A percentile compares a stretch with the other conserved stretches of the same genome.
Evolutionary conservation across 2,329 filamentous ascomycete genomes (phyloP).

Genomic region (Grosmannia clavigera): DNA sequence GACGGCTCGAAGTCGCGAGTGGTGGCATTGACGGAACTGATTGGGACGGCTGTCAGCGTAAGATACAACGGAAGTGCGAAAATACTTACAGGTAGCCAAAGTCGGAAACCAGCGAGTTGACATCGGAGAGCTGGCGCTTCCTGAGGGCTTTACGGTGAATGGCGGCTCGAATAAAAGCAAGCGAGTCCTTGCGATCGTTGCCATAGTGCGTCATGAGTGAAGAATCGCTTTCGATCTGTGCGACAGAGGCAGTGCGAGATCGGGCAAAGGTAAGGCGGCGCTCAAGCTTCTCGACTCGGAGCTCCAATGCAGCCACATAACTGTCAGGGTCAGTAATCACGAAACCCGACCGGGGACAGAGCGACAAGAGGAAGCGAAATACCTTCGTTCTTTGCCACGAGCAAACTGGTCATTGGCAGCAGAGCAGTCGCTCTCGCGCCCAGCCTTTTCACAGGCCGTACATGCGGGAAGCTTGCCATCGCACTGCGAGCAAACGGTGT

Average conservation of each 20-base stretch:
- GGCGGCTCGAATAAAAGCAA: constrained; percentile 47
- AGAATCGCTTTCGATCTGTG: constrained; percentile 48
- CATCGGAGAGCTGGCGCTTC: constrained; percentile 65
- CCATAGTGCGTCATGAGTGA: constrained; percentile 13
- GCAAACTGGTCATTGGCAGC: constrained; percentile 94
- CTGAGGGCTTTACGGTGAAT: constrained; percentile 54
- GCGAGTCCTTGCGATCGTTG: constrained; percentile 48
- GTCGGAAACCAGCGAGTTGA: constrained; percentile 84
- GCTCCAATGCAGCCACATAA: constrained; percentile 92
- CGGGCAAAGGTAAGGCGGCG: constrained; percentile 59
- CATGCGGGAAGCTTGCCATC: constrained; percentile 94
- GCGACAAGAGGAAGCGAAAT: constrained; percentile 11
- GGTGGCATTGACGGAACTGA: constrained; percentile 82
- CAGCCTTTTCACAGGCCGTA: constrained; percentile 86
- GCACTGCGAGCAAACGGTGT: constrained; percentile 39
- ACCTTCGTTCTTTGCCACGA: constrained; percentile 86
- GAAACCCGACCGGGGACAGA: background rate
- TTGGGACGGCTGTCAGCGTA: background rate
- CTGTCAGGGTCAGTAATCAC: constrained; percentile 24
- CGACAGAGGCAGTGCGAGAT: constrained; percentile 58
- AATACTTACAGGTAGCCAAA: constrained; percentile 71
- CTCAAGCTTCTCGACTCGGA: constrained; percentile 79
- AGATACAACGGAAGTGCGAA: background rate
- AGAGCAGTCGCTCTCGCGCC: constrained; percentile 76
- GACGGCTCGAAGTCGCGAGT: constrained; percentile 88